These are phyloP conservation scores for Bacterosira constricta DNA, from an alignment of 108 stramenopile genomes.

Conservation along the genomic window DNA sequence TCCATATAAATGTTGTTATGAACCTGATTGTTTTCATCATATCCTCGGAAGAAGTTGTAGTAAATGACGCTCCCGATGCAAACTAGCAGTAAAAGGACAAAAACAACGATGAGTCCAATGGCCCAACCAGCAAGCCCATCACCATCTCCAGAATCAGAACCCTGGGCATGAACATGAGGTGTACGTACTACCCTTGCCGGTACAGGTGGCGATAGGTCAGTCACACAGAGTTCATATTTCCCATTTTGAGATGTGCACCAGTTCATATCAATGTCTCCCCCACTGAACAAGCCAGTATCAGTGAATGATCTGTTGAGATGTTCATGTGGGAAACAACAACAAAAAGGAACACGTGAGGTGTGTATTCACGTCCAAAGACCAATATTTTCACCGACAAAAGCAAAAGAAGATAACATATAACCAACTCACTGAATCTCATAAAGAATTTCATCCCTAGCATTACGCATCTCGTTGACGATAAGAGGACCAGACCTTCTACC, in stretches of 20 bases:
- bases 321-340: background rate
- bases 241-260: slow-evolving; percentile 24
- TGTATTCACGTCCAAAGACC: background rate
- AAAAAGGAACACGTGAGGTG: background rate
- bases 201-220: background rate
- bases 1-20: slow-evolving; percentile 29
- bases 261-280: slow-evolving; percentile 3
- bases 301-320: background rate
- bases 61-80: slow-evolving; percentile 32
- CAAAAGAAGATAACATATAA: background rate
- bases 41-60: background rate
- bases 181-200: background rate
- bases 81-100: slow-evolving; percentile 12
- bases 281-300: background rate
- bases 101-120: slow-evolving; percentile 35
- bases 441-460: slow-evolving; percentile 17
- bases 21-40: slow-evolving; percentile 8
- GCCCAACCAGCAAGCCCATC: slow-evolving; percentile 42
- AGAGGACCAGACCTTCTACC: slow-evolving; percentile 19
- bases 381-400: background rate
- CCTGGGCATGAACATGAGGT: background rate
- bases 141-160: background rate
- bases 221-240: slow-evolving; percentile 21
- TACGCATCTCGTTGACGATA: slow-evolving; percentile 23
- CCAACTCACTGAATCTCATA: slow-evolving; percentile 6